Base-by-base conservation (phyloP, 139 green algal species). In the Chlorella ohadii region DNA sequence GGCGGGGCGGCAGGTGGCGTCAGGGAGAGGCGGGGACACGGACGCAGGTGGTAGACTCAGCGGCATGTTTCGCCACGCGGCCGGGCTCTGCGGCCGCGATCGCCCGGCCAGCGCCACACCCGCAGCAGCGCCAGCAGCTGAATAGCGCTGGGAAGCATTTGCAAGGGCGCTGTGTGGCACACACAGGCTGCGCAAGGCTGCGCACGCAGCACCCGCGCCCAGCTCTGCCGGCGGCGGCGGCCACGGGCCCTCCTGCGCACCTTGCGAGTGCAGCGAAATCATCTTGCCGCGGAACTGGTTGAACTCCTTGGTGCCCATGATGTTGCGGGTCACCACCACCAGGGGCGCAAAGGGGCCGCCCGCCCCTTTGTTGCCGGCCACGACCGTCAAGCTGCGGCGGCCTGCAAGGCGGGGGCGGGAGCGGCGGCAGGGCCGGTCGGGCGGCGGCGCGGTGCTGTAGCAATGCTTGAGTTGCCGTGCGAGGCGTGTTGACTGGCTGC, bases 261-360 rank as follows among this genome's bases (percentile, higher is more conserved):
- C 92, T 90, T 99, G 97, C 19, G 97, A 99, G 88, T 99, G 97
- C 55, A 99, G 85, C 0, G 96, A 97, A 83, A 99, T 99, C 66
- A 88, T 96, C 90, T 99, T 99, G 39, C 97, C 97, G 36, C 97
- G 88, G 0, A 99, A 81, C 88, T 99, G 90, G 91, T 99, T 99
- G 89, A 99, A 99, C 31, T 96, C 85, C 87, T 99, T 99, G 59
- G 94, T 88, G n/a, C 97, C 97, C 28, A 99, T 91, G 0, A 91
- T 81, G 61, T 95, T 92, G 56, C 95, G 88, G 1, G 91, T 87
- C 11, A 98, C 83, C 1, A 91, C 59, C 19, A 99, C 97, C 12
- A 98, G 75, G 0, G 97, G 97, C 4, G 96, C 92, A 88, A 99
- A 99, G 17, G 94, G 85, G 1, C 97, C 97, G 38, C 77, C 89